These are phyloP conservation scores for Letharia columbiana DNA, from an alignment of 495 filamentous ascomycete species.

Conservation along the genomic window DNA sequence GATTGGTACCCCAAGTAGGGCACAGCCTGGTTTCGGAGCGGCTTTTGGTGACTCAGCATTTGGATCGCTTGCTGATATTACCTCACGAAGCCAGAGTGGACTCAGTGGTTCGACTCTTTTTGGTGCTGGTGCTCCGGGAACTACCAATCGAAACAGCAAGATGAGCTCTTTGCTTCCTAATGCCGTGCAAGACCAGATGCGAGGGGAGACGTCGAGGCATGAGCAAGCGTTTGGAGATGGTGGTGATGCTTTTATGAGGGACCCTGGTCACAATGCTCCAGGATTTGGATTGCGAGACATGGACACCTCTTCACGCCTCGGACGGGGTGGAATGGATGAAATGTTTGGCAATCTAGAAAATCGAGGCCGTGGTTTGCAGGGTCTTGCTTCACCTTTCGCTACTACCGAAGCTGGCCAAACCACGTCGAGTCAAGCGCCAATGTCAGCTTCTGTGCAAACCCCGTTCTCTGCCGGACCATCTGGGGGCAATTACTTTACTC, in stretches of 20 bases:
- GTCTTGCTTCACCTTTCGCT: slow-evolving; percentile 17
- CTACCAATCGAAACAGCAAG: slow-evolving; percentile 67
- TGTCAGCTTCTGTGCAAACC: slow-evolving; percentile 20
- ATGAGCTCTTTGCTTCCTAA: slow-evolving; percentile 78
- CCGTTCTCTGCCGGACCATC: slow-evolving; percentile 21
- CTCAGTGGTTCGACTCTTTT: slow-evolving; percentile 50
- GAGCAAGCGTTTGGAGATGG: slow-evolving; percentile 39
- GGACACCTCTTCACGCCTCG: slow-evolving; percentile 53
- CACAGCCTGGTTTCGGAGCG: slow-evolving; percentile 52
- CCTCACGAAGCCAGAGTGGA: slow-evolving; percentile 56
- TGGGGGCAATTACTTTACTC: slow-evolving; percentile 19
- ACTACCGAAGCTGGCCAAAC: slow-evolving; percentile 18
- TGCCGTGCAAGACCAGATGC: slow-evolving; percentile 85
- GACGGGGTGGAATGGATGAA: slow-evolving; percentile 49
- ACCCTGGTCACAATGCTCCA: slow-evolving; percentile 40
- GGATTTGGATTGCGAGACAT: slow-evolving; percentile 45
- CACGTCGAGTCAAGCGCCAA: slow-evolving; percentile 15
- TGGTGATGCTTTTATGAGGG: slow-evolving; percentile 14
- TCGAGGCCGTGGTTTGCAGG: slow-evolving; percentile 13
- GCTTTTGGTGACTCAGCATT: slow-evolving; percentile 71
- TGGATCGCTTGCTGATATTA: slow-evolving; percentile 59
- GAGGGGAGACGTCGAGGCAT: slow-evolving; percentile 40
- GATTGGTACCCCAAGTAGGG: slow-evolving; percentile 68
- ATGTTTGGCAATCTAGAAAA: slow-evolving; percentile 39
- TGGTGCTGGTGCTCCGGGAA: slow-evolving; percentile 44